Evolutionary conservation across 2,329 filamentous ascomycete species (phyloP), one percentile per base, ranked within the genome.

Genomic region (Curvularia eragrostidis): DNA sequence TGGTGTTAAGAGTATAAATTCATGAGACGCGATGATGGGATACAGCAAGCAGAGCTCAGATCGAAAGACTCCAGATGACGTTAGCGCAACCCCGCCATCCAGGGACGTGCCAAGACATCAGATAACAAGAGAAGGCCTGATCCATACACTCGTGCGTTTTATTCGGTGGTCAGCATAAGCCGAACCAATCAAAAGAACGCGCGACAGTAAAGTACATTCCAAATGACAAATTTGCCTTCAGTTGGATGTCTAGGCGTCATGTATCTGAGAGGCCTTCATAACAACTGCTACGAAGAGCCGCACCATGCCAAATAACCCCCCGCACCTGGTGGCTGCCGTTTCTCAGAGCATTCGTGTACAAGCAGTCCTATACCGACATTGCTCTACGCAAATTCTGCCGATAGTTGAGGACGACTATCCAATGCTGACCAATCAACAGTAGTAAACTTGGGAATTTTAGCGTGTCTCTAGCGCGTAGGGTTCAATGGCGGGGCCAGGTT

Each of bases 21-120:
- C 50, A 54, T 57, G 54, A 42, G 32, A 38, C 12, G 46, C 32
- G 51, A 57, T 57, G 43, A 18, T 49, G 38, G 50, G 50, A 38
- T 48, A 18, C 39, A 24, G 46, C 46, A 39, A 41, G 19, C n/a
- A 44, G 18, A 44, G 55, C 43, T 24, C 30, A 19, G 44, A 58
- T 54, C 55, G 55, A 44, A 49, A 38, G 50, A 46, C 52, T 55
- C 46, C 41, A 41, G 26, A 58, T 58, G 52, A 51, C 52, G 56
- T 47, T 55, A 55, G 46, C 30, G 52, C 15, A 13, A 46, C 52
- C 52, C 52, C 52, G 36, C 52, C 43, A 48, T 54, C 44, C 52
- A 54, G 52, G 52, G 32, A 54, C 52, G 23, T 13, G 43, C 43
- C 43, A 47, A 21, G 43, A 30, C 28, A 32, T 47, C 39, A 23